Evolutionary conservation across 1,139 yeast species (phyloP).

Genomic region (Taphrina pruni): DNA sequence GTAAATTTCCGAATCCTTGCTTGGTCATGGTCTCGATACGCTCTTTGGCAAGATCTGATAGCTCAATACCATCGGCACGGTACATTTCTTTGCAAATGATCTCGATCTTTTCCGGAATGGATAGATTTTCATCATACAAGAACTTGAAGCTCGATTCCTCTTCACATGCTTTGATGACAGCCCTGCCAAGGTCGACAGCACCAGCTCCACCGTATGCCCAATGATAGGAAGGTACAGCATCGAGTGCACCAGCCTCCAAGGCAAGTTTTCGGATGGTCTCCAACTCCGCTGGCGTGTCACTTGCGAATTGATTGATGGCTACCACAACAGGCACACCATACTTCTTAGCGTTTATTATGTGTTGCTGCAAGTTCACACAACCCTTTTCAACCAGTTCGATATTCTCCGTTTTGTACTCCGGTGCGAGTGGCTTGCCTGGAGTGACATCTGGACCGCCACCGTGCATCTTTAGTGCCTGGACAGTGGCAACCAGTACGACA

Average conservation of each 20-base stretch:
- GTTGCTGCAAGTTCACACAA: constrained; percentile 88
- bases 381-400: constrained; percentile 82
- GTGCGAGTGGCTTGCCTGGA: constrained; percentile 90
- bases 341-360: constrained; percentile 80
- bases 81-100: constrained; percentile 89
- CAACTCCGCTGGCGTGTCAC: constrained; percentile 84
- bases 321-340: constrained; percentile 95
- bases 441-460: constrained; percentile 99
- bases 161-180: constrained; percentile 77
- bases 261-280: constrained; percentile 83
- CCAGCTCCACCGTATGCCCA: constrained; percentile 99
- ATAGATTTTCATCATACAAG: constrained; percentile 68
- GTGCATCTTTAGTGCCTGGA: constrained; percentile 93
- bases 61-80: constrained; percentile 90
- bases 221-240: constrained; percentile 92
- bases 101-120: constrained; percentile 82
- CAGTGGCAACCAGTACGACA: constrained; percentile 95
- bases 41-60: constrained; percentile 80
- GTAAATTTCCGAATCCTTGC: constrained; percentile 91
- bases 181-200: constrained; percentile 84
- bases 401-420: constrained; percentile 84
- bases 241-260: constrained; percentile 89
- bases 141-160: constrained; percentile 64
- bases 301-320: constrained; percentile 89
- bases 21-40: constrained; percentile 82